Base-by-base conservation (phyloP, 257 asterid species). In the Capsicum baccatum region DNA sequence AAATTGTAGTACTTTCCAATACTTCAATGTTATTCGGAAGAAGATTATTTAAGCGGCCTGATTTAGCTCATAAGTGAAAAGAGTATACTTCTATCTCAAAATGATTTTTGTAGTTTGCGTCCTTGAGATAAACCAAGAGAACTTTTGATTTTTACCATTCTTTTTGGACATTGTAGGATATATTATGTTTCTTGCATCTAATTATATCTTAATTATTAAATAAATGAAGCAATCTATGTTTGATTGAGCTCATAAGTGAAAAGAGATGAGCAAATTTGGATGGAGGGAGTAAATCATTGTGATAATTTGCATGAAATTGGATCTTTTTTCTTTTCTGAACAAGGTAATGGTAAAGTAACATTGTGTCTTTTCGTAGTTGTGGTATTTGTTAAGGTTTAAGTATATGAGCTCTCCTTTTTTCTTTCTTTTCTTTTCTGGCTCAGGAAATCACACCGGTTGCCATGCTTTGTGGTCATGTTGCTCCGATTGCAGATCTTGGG, bases 371-470 rank as follows among this genome's bases (percentile, higher is more conserved):
- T 70, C 59, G 44, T 57, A 83, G 74, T 80, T 80, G 70, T 13
- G 52, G 54, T 50, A 62, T 76, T 84, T 64, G 39, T 73, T 50
- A 79, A 58, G 68, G n/a, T 14, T 79, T 67, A 63, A 76, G 16
- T 67, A 73, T 37, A 47, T 55, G 54, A 9, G 50, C 70, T 62
- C 70, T 55, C 33, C 59, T 85, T 58, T 78, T 80, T 26, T 85
- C 70, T 62, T 66, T 55, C 19, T 54, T 85, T 58, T 78, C 79
- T 26, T 85, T 86, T 58, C 50, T 79, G 89, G 84, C 81, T 64
- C 95, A 96, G 99, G 98, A 93, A 85, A 88, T 89, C 78, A 91
- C 89, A 91, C 98, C 99, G 39, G 88, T 94, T 86, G 97, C 99
- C 0, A 87, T 96, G 96, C 88, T 96, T 86, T 96, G 98, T 85